These are phyloP conservation scores for Auriscalpium microsporum DNA, from an alignment of 768 basidiomycete genomes.

Conservation along the genomic window DNA sequence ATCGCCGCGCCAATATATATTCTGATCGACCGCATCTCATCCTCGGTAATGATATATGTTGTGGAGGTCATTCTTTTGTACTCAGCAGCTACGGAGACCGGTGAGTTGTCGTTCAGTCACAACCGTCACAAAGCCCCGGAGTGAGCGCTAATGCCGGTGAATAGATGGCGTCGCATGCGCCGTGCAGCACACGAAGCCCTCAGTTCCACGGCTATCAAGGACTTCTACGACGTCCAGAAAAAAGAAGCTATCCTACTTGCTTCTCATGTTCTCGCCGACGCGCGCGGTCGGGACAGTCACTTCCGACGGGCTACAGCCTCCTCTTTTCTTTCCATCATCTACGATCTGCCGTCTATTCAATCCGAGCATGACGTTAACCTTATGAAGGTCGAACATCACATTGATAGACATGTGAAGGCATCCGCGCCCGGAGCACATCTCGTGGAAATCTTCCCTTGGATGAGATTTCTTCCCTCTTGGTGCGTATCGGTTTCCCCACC, in stretches of 20 bases:
- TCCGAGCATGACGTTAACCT: slow-evolving; percentile 5
- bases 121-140: too few species aligned
- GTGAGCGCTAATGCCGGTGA: background rate
- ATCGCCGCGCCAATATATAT: slow-evolving; percentile 12
- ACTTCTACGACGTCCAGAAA: slow-evolving; percentile 2
- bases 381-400: slow-evolving; percentile 10
- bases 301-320: slow-evolving; percentile 11
- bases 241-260: slow-evolving; percentile 9
- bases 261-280: slow-evolving; percentile 2
- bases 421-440: slow-evolving; percentile 11
- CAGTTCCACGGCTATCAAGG: background rate
- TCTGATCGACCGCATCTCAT: slow-evolving; percentile 13
- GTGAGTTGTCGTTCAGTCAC: background rate
- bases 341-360: slow-evolving; percentile 6
- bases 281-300: slow-evolving; percentile 6
- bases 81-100: slow-evolving; percentile 8
- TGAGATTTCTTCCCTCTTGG: slow-evolving; percentile 12
- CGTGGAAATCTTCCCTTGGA: slow-evolving; percentile 14
- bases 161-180: slow-evolving; percentile 14
- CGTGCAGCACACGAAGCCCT: slow-evolving; percentile 9
- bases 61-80: slow-evolving; percentile 8
- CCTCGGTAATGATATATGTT: slow-evolving; percentile 9
- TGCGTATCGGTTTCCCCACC: background rate
- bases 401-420: slow-evolving; percentile 6
- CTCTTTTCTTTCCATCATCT: slow-evolving; percentile 7